These are phyloP conservation scores for Phytophthora chlamydospora DNA, from an alignment of 352 stramenopile species.

Conservation along the genomic window DNA sequence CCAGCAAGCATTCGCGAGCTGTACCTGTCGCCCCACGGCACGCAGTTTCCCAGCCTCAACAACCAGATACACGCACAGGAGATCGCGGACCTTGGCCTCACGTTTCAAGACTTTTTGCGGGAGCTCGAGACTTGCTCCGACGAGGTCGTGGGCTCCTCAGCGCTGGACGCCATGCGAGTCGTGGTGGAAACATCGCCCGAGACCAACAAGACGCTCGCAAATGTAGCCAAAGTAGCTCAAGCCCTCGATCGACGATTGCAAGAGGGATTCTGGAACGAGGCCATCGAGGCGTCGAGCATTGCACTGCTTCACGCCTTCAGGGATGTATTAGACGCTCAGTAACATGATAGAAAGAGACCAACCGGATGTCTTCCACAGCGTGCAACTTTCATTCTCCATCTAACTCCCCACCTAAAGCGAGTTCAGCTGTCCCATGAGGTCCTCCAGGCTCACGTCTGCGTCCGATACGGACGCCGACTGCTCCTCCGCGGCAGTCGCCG, in stretches of 20 bases:
- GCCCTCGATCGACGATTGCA: conserved; percentile 48
- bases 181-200: conserved; percentile 35
- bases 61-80: conserved; percentile 22
- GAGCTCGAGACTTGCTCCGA: conserved; percentile 53
- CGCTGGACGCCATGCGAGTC: conserved; percentile 48
- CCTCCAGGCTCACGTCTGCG: conserved; percentile 69
- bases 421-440: conserved; percentile 84
- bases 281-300: conserved; percentile 39
- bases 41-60: conserved; percentile 6
- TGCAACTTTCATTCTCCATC: conserved; percentile 22
- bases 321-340: conserved; percentile 41
- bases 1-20: conserved; percentile 41
- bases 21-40: conserved; percentile 30
- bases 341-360: conserved; percentile 16
- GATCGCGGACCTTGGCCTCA: conserved; percentile 36
- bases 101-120: conserved; percentile 51
- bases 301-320: conserved; percentile 51
- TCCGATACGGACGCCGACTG: conserved; percentile 32
- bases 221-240: conserved; percentile 43
- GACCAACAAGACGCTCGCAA: conserved; percentile 34
- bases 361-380: conserved; percentile 2
- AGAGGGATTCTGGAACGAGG: conserved; percentile 46
- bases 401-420: conserved; percentile 51
- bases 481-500: conserved; percentile 18
- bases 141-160: conserved; percentile 26